Evolutionary conservation across 2,329 filamentous ascomycete genomes (phyloP).

Genomic region (Lachnellula hyalina): DNA sequence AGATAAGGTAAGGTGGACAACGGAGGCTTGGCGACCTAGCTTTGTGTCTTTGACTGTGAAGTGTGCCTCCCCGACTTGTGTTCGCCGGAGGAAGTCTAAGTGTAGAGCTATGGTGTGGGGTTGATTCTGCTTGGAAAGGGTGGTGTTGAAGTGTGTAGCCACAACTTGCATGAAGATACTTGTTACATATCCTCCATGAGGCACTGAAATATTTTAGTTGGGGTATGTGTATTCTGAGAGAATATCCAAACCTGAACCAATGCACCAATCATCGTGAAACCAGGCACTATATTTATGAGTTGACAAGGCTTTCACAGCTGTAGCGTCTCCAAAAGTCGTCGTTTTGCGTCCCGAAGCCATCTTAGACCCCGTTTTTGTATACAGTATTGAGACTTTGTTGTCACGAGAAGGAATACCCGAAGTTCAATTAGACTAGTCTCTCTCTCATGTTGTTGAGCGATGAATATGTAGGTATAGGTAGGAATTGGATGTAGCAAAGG

Average conservation of each 20-base stretch:
- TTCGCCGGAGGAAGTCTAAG: constrained; percentile 60
- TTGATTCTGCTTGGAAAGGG: constrained; percentile 52
- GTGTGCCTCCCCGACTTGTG: constrained; percentile 49
- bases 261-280: constrained; percentile 56
- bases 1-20: constrained; percentile 57
- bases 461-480: too few relatives aligned
- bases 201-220: constrained; percentile 44
- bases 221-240: not conserved
- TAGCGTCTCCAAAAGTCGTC: constrained; percentile 42
- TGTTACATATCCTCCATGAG: constrained; percentile 66
- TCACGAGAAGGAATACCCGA: too few relatives aligned
- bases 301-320: constrained; percentile 41
- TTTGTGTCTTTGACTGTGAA: constrained; percentile 59
- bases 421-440: too few relatives aligned
- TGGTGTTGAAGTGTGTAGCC: constrained; percentile 51
- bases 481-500: too few relatives aligned
- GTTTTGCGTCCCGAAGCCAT: constrained; percentile 6
- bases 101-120: constrained; percentile 61
- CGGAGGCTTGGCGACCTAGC: constrained; percentile 56
- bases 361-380: not conserved
- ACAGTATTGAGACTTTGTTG: not conserved
- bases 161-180: constrained; percentile 56
- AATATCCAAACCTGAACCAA: constrained; percentile 51
- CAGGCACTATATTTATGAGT: constrained; percentile 53
- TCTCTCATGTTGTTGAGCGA: too few relatives aligned